Conservation (phyloP, 1,284 basidiomycete genomes). For the Pulchroboletus neoregius region DNA sequence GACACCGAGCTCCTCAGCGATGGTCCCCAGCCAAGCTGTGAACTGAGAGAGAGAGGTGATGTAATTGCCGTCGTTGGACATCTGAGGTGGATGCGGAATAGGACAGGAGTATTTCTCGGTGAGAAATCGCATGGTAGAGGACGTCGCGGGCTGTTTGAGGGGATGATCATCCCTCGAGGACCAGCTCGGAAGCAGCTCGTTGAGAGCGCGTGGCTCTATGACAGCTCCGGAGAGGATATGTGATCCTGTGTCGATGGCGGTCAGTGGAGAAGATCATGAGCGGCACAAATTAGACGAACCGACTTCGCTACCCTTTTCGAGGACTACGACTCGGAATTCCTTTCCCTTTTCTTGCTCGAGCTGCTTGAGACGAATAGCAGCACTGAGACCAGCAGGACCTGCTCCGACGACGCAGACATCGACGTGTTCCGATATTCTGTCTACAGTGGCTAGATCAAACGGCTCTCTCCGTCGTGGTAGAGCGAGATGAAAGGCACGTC, state of each 20-base stretch:
- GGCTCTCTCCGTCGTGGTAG: conserved; percentile 32
- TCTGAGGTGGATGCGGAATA: conserved; percentile 96
- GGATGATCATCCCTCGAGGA: conserved; percentile 51
- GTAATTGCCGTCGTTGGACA: conserved; percentile 94
- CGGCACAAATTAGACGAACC: too few relatives aligned
- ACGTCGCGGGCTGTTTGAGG: conserved; percentile 77
- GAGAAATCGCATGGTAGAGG: conserved; percentile 86
- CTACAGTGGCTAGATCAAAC: conserved; percentile 52
- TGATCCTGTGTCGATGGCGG: too few relatives aligned
- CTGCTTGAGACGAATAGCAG: conserved; percentile 96
- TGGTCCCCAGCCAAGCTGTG: conserved; percentile 84
- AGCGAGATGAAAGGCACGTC: conserved; percentile 34
- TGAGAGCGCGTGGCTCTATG: conserved; percentile 87
- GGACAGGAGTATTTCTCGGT: conserved; percentile 73
- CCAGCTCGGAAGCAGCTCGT: conserved; percentile 93
- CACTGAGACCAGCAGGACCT: conserved; percentile 91
- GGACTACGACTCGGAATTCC: conserved; percentile 87
- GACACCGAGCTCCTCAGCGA: conserved; percentile 90
- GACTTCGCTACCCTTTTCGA: conserved; percentile 94
- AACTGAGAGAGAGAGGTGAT: conserved; percentile 88
- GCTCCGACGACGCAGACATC: conserved; percentile 98
- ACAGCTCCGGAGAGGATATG: conserved; percentile 97
- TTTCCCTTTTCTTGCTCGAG: too few relatives aligned
- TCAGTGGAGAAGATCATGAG: too few relatives aligned
- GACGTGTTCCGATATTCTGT: conserved; percentile 82